Evolutionary conservation across 2,329 filamentous ascomycete genomes (phyloP), one percentile per base, ranked within the genome.

Genomic region (Penicillium sp.): DNA sequence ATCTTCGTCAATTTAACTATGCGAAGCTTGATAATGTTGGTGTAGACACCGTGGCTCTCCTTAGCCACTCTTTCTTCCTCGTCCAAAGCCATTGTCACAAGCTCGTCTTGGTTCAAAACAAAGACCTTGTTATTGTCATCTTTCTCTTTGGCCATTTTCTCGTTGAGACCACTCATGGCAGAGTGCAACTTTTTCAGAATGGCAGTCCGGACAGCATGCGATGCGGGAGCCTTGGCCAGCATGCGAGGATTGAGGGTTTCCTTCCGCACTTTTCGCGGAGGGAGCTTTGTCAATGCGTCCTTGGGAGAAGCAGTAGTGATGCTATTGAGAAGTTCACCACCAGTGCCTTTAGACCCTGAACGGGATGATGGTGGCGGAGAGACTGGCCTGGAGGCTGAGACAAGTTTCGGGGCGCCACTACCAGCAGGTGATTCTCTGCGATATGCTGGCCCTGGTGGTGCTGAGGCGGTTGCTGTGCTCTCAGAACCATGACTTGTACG

Each of bases 21-120:
- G 30, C 85, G 85, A 58, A 90, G 88, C 66, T 92, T 95, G 69
- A 97, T 84, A 24, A 91, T 77, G 62, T 95, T 96, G 7, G 81
- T 77, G 65, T 99, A 99, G 25, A 97, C 83, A 0, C 80, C 72
- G 1, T 80, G 74, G 53, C 86, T 86, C 14, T 86, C 83, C 11
- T 77, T 78, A 1, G 91, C 91, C 7, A 84, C 76, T 31, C 82
- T 82, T 67, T 95, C 85, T 72, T 99, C 95, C 54, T 92, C 84
- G 46, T 80, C 73, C n/a, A 76, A 55, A 11, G 76, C 73, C 71
- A 77, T 74, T 13, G 66, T 70, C 22, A 76, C 63, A 33, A 79
- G 60, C 57, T 79, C 74, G 49, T 78, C 66, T 1, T 70, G 52
- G 7, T 67, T 72, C 7, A 79, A 54, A n/a, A 73, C 45, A 33